These are phyloP conservation scores for Hymenoscyphus fraxineus DNA, from an alignment of 2,329 filamentous ascomycete species.

Conservation along the genomic window DNA sequence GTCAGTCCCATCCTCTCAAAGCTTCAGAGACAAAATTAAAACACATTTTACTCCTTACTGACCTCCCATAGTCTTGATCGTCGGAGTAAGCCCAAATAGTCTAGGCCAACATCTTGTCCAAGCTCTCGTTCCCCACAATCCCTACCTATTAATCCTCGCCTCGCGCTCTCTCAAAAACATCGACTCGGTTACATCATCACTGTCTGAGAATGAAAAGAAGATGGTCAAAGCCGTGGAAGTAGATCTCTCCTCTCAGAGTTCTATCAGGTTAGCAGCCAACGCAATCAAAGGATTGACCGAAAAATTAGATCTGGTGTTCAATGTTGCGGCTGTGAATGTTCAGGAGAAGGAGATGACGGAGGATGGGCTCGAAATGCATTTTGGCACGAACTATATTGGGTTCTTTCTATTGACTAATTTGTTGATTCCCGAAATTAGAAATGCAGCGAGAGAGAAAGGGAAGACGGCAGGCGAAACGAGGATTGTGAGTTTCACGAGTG, in stretches of 20 bases:
- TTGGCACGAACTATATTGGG: slow-evolving; percentile 29
- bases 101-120: slow-evolving; percentile 19
- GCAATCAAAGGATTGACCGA: slow-evolving; percentile 34
- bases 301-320: slow-evolving; percentile 40
- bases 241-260: slow-evolving; percentile 40
- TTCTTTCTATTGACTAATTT: slow-evolving; percentile 32
- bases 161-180: slow-evolving; percentile 22
- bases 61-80: slow-evolving; percentile 16
- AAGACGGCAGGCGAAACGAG: slow-evolving; percentile 4
- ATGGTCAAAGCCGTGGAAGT: slow-evolving; percentile 8
- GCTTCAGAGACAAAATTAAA: background rate
- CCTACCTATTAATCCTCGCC: slow-evolving; percentile 22
- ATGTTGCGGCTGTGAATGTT: slow-evolving; percentile 40
- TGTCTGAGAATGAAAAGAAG: background rate
- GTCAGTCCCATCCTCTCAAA: slow-evolving; percentile 19
- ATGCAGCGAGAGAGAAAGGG: slow-evolving; percentile 7
- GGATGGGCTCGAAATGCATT: slow-evolving; percentile 38
- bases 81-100: slow-evolving; percentile 17
- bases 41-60: background rate
- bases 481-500: slow-evolving; percentile 40
- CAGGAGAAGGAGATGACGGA: slow-evolving; percentile 28
- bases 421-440: slow-evolving; percentile 20
- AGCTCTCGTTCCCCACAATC: slow-evolving; percentile 23
- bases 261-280: slow-evolving; percentile 39
- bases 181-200: slow-evolving; percentile 12